These are phyloP conservation scores for Willaertia magna DNA, from an alignment of 208 protist species.

Conservation along the genomic window DNA sequence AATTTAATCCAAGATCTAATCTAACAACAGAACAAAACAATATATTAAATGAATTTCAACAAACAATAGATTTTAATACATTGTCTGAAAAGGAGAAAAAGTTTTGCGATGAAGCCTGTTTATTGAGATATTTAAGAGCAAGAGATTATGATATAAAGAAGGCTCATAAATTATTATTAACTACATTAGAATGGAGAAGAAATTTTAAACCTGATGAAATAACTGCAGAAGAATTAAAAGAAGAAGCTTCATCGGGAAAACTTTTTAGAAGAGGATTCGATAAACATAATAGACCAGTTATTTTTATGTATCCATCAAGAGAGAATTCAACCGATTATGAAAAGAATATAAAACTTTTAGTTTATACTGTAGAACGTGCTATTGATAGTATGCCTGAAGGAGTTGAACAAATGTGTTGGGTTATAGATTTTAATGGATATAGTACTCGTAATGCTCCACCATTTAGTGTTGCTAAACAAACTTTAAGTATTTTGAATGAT, in stretches of 20 bases:
- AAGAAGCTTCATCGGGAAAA: not conserved
- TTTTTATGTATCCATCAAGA: not conserved
- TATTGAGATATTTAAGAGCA: conserved; percentile 1
- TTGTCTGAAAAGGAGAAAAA: not conserved
- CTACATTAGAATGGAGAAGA: conserved; percentile 5
- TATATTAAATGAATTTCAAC: not conserved
- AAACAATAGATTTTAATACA: not conserved
- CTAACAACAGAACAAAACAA: not conserved
- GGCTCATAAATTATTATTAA: not conserved
- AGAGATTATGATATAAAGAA: not conserved
- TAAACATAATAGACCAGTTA: not conserved
- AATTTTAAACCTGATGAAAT: conserved; percentile 3
- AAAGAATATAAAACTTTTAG: not conserved
- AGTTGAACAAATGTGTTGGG: not conserved
- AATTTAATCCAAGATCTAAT: not conserved
- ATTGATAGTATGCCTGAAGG: not conserved
- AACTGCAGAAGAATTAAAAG: not conserved
- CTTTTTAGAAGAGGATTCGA: conserved; percentile 2
- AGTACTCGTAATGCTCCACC: not conserved
- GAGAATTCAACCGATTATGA: not conserved
- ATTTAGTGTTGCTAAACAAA: not conserved
- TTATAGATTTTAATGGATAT: conserved; percentile 6
- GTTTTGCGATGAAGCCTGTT: not conserved
- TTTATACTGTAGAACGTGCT: conserved; percentile 10
- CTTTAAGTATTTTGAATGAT: conserved; percentile 38